phyloP scores from a whole-genome alignment of 2,329 filamentous ascomycete genomes.

The Colletotrichum karsti region DNA sequence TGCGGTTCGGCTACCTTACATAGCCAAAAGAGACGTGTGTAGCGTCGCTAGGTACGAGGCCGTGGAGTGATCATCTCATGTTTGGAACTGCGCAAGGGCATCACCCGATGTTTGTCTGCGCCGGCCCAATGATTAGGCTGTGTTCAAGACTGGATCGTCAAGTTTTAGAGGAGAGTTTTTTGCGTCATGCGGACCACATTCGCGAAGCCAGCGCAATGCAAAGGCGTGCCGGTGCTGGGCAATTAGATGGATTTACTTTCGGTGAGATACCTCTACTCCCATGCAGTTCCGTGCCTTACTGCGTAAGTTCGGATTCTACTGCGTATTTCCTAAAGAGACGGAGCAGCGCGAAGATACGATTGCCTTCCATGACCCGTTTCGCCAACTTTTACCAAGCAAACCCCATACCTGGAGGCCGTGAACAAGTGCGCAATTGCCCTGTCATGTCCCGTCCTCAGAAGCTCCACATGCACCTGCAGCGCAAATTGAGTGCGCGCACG shows the following conservation, averaged over 20 bases:
- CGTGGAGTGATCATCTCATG: slow-evolving; percentile 17
- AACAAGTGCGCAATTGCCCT: not conserved
- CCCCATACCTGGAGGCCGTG: too few relatives aligned
- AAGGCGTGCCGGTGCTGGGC: not conserved
- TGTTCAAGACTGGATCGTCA: not conserved
- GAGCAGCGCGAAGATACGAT: not conserved
- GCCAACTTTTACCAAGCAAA: too few relatives aligned
- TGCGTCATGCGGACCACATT: slow-evolving; percentile 12
- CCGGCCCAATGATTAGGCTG: not conserved
- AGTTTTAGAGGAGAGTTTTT: not conserved
- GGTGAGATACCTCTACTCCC: not conserved
- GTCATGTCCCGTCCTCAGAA: not conserved
- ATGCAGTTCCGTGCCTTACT: not conserved
- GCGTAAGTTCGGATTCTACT: not conserved
- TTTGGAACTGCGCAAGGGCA: not conserved
- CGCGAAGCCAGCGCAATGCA: not conserved
- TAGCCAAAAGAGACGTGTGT: not conserved
- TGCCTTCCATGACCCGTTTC: not conserved
- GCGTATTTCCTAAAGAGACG: not conserved
- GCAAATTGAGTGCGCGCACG: not conserved
- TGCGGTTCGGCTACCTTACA: not conserved
- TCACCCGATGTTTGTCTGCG: not conserved
- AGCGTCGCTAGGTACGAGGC: not conserved
- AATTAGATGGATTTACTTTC: not conserved
- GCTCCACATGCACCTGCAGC: slow-evolving; percentile 1